Evolutionary conservation across 495 filamentous ascomycete species (phyloP).

Genomic region (Penicillium alfredii): DNA sequence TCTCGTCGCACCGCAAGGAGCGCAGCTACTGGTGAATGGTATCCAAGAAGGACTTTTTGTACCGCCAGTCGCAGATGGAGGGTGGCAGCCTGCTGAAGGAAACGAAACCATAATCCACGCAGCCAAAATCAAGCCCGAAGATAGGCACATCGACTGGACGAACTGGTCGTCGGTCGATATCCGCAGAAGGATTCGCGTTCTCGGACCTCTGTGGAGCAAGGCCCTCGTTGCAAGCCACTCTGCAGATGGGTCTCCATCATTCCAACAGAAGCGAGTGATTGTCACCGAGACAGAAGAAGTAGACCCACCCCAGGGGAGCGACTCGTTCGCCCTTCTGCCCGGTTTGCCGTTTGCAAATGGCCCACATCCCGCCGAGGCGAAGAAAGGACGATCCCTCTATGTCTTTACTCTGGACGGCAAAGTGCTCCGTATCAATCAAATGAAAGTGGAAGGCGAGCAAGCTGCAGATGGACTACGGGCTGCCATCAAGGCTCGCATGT

Average conservation of each 20-base stretch:
- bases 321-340: constrained; percentile 24
- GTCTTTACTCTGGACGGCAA: constrained; percentile 36
- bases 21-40: constrained; percentile 55
- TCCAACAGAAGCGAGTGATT: constrained; percentile 35
- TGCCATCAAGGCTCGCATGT: constrained; percentile 40
- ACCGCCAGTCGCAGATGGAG: constrained; percentile 47
- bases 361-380: constrained; percentile 20
- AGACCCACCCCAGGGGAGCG: constrained; percentile 22
- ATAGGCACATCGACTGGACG: constrained; percentile 49
- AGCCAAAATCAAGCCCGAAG: constrained; percentile 47
- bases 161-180: constrained; percentile 45
- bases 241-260: constrained; percentile 11
- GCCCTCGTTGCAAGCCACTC: constrained; percentile 22
- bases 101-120: constrained; percentile 34
- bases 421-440: constrained; percentile 30
- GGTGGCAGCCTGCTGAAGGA: constrained; percentile 24
- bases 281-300: constrained; percentile 36
- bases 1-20: constrained; percentile 44
- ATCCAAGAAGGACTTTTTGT: constrained; percentile 58
- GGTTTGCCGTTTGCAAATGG: constrained; percentile 37
- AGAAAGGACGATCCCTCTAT: constrained; percentile 30
- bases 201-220: constrained; percentile 52
- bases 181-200: constrained; percentile 40
- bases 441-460: constrained; percentile 42
- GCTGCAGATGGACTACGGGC: constrained; percentile 34